Evolutionary conservation across 164 flowering plant species (phyloP).

Genomic region (Euptelea pleiosperma): DNA sequence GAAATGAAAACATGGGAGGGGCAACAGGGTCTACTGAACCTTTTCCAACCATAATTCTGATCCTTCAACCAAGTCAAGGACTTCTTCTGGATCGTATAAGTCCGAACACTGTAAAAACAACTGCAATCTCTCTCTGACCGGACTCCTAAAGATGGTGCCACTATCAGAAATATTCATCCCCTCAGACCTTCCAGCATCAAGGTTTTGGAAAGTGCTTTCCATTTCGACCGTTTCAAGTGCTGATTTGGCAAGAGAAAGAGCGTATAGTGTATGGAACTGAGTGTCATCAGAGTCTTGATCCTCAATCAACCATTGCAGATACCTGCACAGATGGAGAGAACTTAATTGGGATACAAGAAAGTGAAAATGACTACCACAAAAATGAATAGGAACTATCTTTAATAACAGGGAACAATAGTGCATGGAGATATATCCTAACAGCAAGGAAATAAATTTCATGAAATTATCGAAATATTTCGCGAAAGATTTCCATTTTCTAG

Average conservation of each 20-base stretch:
- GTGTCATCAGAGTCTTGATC: conserved; percentile 78
- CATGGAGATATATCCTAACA: too few relatives aligned
- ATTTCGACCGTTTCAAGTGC: conserved; percentile 52
- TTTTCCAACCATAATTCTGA: conserved; percentile 96
- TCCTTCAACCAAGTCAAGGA: conserved; percentile 87
- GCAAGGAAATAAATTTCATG: too few relatives aligned
- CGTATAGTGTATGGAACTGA: conserved; percentile 78
- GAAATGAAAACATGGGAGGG: not conserved
- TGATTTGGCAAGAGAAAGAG: conserved; percentile 87
- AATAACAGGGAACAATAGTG: too few relatives aligned
- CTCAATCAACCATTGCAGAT: conserved; percentile 95
- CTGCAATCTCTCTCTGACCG: conserved; percentile 78
- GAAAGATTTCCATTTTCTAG: too few relatives aligned
- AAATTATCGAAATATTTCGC: too few relatives aligned
- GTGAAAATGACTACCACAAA: not conserved
- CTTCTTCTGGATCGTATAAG: conserved; percentile 89
- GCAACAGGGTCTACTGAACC: conserved; percentile 37
- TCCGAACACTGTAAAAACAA: conserved; percentile 82
- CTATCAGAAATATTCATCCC: conserved; percentile 25
- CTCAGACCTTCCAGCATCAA: conserved; percentile 21
- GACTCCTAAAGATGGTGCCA: conserved; percentile 35
- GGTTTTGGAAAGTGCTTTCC: conserved; percentile 22
- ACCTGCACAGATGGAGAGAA: conserved; percentile 35
- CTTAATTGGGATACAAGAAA: conserved; percentile 9
- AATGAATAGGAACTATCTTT: not conserved